Conservation (phyloP, 306 rosid genomes). For the Clitoria ternatea region DNA sequence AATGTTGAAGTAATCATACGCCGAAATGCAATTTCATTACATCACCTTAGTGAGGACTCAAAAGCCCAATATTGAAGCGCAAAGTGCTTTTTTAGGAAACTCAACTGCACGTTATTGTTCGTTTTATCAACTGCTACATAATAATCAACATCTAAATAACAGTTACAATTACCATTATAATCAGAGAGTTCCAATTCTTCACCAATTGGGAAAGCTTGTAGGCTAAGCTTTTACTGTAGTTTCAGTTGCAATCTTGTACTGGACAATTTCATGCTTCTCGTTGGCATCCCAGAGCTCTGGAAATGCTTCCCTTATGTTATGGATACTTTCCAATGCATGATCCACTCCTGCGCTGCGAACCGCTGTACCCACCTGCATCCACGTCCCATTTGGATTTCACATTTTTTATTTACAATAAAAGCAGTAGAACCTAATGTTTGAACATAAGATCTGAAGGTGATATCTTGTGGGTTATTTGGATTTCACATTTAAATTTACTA, state of each 20-base stretch:
- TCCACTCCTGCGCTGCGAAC: constrained; percentile 47
- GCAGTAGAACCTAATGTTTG: no score
- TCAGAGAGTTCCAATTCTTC: neutral
- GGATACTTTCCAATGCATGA: constrained; percentile 87
- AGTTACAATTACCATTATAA: neutral
- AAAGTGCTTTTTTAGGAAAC: no score
- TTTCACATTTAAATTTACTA: neutral
- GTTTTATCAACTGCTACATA: no score
- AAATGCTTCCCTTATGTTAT: constrained; percentile 76
- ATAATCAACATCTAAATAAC: no score
- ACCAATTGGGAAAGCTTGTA: neutral
- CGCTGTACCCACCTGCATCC: constrained; percentile 64
- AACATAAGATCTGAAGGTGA: no score
- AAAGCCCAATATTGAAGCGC: no score
- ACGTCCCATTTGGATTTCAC: neutral
- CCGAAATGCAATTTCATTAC: no score
- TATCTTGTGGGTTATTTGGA: no score
- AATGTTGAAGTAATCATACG: no score
- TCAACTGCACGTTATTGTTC: no score
- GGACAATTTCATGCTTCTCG: constrained; percentile 36
- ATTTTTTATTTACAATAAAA: no score
- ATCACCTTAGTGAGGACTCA: no score
- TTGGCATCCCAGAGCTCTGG: constrained; percentile 79
- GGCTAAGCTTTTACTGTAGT: constrained; percentile 64
- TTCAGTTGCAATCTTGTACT: constrained; percentile 60